Base-by-base conservation (phyloP, 2,329 filamentous ascomycete species). In the Gyromitra esculenta region DNA sequence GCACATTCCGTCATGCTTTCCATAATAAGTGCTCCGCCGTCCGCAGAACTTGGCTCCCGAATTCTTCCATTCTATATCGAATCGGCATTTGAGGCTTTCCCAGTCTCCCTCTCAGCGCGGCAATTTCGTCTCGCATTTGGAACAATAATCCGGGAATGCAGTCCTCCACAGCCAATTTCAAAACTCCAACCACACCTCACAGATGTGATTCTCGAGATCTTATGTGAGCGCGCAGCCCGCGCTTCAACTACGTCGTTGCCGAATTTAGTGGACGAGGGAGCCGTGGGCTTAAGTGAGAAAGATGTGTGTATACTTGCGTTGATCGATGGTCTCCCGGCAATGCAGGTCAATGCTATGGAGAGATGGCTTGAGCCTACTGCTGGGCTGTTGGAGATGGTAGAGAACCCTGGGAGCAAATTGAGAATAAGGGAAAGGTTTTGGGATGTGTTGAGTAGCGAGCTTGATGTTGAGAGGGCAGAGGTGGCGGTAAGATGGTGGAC, bases 101-200 rank as follows among this genome's bases (percentile, higher is more conserved):
- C 94, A 0, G 82, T 86, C 0, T 91, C 91, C 75, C 89, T 97
- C 21, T 94, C 92, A 0, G 87, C 92, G 0, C 89, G 94, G 15
- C 94, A 97, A 82, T 97, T 97, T 85, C 89, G 94, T 39, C 86
- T 97, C 8, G 94, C 94, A 9, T 94, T 97, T 86, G 92, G 91
- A 82, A 95, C 93, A 1, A 86, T 97, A 59, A 89, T 97, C 83
- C 91, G 91, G 80, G 91, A 96, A 75, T 90, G 93, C 9, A 91
- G 91, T 1, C 93, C 94, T 1, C 94, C 94, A 0, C 93, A 92
- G 48, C 88, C 89, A 0, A 87, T 96, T 52, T 89, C 91, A 43
- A 89, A 89, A 60, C 87, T 87, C 4, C 91, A 96, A 78, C 92
- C 92, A 0, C 87, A 91, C 73, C 87, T 97, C n/a, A 90, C 92